A percentile compares a stretch with the other conserved stretches of the same genome.
Evolutionary conservation across 1,284 basidiomycete species (phyloP).

Genomic region (Boletus sp.): DNA sequence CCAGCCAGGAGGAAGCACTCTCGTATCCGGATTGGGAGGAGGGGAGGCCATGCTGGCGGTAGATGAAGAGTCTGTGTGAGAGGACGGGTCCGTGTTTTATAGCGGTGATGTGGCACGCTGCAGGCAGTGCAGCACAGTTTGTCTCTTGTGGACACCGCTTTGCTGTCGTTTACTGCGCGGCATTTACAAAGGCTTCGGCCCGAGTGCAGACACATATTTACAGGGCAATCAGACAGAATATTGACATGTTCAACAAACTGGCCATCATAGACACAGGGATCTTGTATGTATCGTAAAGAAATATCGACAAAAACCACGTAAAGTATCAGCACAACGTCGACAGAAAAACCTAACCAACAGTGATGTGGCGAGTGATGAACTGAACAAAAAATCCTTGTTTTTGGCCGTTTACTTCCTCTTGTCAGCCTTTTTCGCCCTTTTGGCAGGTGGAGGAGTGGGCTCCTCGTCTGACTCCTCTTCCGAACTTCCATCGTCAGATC

Average conservation of each 20-base stretch:
- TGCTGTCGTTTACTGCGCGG: conserved; percentile 35
- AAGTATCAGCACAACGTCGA: conserved; percentile 22
- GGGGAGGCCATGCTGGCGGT: conserved; percentile 41
- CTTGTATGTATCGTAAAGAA: conserved; percentile 26
- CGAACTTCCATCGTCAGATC: conserved; percentile 32
- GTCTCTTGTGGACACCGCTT: conserved; percentile 33
- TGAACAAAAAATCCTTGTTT: conserved; percentile 2
- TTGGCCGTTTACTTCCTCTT: conserved; percentile 30
- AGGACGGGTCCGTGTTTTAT: conserved; percentile 26
- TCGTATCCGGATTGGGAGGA: conserved; percentile 57
- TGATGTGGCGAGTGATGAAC: conserved; percentile 6
- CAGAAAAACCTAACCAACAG: conserved; percentile 12
- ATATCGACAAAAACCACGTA: conserved; percentile 33
- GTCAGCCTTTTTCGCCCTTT: conserved; percentile 35
- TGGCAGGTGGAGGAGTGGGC: conserved; percentile 32
- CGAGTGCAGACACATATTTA: conserved; percentile 16
- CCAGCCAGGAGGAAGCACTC: conserved; percentile 66
- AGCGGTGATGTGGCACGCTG: conserved; percentile 6
- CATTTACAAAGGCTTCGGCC: conserved; percentile 15
- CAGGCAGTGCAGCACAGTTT: conserved; percentile 24
- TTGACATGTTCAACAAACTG: conserved; percentile 3
- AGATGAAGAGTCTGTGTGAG: conserved; percentile 9
- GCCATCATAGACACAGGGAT: conserved; percentile 7
- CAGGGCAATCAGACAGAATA: conserved; percentile 7
- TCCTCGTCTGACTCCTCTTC: conserved; percentile 20